Base-by-base conservation (phyloP, 805 yeast genomes). In the Teunomyces lycoperdinae region DNA sequence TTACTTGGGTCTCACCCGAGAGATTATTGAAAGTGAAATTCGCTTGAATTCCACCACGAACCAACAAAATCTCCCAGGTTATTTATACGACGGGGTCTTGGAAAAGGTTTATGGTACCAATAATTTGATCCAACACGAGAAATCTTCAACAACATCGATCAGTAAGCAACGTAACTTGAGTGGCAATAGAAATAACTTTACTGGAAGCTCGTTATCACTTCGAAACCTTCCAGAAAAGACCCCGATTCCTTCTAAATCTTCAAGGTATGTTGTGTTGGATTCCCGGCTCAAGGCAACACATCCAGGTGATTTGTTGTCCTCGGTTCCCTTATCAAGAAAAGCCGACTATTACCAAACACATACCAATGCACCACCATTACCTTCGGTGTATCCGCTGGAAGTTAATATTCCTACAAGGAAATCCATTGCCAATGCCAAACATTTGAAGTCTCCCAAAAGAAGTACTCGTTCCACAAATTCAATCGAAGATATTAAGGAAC, bases 291-390 rank as follows among this genome's bases (percentile, higher is more conserved):
- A 78, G 45, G 67, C 79, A 3, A 70, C 83, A 13, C 89, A 86
- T 58, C 96, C 96, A 0, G 96, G 96, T 27, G 96, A 89, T 61
- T 71, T 90, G 44, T 67, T 90, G 9, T 86, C 96, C 0, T 87
- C 85, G 46, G 96, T 85, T 1, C 94, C 96, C 0, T 62, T 87
- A 6, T 76, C 85, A 1, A 68, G 85, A 45, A 62, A 58, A 48
- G 58, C 70, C 1, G 63, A 62, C 41, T 64, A 59, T 50, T 52
- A 64, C 51, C 57, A 57, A 50, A 51, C 52, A 13, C 56, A 54
- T 26, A 54, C 55, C 5, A 29, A 30, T 28, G 28, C 33, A 34
- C 42, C 47, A 9, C 42, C 46, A 10, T 26, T 36, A 14, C 47
- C 46, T 14, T 38, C 47, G 5, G 34, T 24, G 10, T 41, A 47